A percentile compares a stretch with the other conserved stretches of the same genome.
These are phyloP conservation scores for Globisporangium splendens DNA, from an alignment of 352 stramenopile species.

Conservation along the genomic window DNA sequence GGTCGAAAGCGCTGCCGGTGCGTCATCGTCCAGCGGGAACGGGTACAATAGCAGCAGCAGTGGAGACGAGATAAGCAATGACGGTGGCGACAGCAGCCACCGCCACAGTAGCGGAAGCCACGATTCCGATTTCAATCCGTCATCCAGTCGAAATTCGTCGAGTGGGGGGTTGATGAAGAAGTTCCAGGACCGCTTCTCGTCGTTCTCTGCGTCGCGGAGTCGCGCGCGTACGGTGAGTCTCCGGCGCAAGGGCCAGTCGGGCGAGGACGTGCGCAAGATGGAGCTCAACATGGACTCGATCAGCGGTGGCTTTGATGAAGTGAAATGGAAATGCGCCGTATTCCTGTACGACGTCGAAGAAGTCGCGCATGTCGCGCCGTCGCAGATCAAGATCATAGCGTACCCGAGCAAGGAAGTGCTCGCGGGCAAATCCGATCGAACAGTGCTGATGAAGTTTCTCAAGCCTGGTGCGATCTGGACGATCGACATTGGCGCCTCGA, in stretches of 20 bases:
- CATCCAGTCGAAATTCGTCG: constrained; percentile 16
- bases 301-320: constrained; percentile 76
- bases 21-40: constrained; percentile 6
- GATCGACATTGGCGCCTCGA: constrained; percentile 75
- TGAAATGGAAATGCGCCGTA: constrained; percentile 84
- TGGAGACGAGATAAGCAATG: constrained; percentile 34
- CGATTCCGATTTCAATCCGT: constrained; percentile 1
- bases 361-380: constrained; percentile 69
- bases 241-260: constrained; percentile 66
- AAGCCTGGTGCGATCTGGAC: constrained; percentile 77
- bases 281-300: constrained; percentile 81
- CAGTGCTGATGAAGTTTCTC: constrained; percentile 71
- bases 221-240: constrained; percentile 53
- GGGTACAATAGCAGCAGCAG: constrained; percentile 26
- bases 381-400: constrained; percentile 74
- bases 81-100: constrained; percentile 8
- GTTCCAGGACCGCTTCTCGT: constrained; percentile 63
- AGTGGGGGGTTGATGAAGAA: constrained; percentile 71
- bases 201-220: constrained; percentile 55
- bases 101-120: not conserved
- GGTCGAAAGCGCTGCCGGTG: not conserved
- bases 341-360: constrained; percentile 84
- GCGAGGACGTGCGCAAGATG: constrained; percentile 67
- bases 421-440: constrained; percentile 56
- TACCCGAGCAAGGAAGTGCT: constrained; percentile 71